phyloP scores from a whole-genome alignment of 2,329 filamentous ascomycete genomes.

The Aspergillus sclerotialis region DNA sequence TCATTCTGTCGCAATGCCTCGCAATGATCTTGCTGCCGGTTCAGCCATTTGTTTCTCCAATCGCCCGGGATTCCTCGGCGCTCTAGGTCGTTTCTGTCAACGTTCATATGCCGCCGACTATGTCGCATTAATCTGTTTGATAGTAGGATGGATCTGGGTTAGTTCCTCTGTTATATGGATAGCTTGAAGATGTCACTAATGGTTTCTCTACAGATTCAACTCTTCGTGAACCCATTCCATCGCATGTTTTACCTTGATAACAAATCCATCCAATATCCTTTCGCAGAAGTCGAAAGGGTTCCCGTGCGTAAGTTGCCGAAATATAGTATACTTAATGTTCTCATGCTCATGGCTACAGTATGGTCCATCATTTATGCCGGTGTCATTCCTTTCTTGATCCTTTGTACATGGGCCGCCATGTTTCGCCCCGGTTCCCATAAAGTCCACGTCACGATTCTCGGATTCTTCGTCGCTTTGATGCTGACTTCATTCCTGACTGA shows the following conservation, averaged over 20 bases:
- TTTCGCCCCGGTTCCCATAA: slow-evolving; percentile 64
- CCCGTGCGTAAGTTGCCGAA: slow-evolving; percentile 54
- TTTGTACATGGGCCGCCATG: slow-evolving; percentile 60
- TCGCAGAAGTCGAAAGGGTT: slow-evolving; percentile 77
- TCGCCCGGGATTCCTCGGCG: slow-evolving; percentile 36
- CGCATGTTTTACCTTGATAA: slow-evolving; percentile 91
- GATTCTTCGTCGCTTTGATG: slow-evolving; percentile 68
- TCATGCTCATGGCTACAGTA: slow-evolving; percentile 17
- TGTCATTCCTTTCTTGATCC: slow-evolving; percentile 59
- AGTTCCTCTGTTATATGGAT: slow-evolving; percentile 6
- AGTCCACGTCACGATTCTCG: slow-evolving; percentile 76
- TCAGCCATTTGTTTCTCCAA: slow-evolving; percentile 15
- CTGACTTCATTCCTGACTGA: slow-evolving; percentile 81
- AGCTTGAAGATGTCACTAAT: no score
- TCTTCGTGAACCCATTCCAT: slow-evolving; percentile 78
- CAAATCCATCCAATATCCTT: slow-evolving; percentile 74
- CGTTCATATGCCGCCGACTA: slow-evolving; percentile 86
- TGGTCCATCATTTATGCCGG: slow-evolving; percentile 76
- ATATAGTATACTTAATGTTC: not conserved
- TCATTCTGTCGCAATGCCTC: slow-evolving; percentile 17
- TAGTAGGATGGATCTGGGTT: slow-evolving; percentile 51
- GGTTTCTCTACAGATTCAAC: slow-evolving; percentile 46
- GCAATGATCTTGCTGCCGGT: slow-evolving; percentile 18
- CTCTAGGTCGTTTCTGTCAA: slow-evolving; percentile 48
- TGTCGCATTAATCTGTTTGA: slow-evolving; percentile 65